Evolutionary conservation across 163 green algal genomes (phyloP).

Genomic region (Chlorella variabilis): DNA sequence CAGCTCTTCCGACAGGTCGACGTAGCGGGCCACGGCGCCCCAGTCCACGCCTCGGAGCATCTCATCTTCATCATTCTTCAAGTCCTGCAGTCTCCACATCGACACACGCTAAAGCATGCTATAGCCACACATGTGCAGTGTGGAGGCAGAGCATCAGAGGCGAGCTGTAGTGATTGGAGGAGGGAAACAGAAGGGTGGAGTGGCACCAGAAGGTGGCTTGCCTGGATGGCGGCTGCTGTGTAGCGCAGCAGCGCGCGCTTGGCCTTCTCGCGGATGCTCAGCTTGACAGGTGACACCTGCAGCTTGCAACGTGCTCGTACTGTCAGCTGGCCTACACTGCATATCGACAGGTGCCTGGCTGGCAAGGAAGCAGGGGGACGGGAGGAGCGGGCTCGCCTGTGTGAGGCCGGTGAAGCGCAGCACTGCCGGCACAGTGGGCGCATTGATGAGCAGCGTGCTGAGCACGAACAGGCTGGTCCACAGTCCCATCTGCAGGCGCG

Average conservation of each 20-base stretch:
- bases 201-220: too few species aligned
- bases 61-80: conserved; percentile 69
- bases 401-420: conserved; percentile 36
- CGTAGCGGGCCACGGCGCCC: conserved; percentile 58
- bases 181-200: too few species aligned
- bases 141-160: too few species aligned
- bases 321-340: too few species aligned
- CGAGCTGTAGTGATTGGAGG: too few species aligned
- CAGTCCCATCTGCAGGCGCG: conserved; percentile 68
- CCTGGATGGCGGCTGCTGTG: conserved; percentile 45
- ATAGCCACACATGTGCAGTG: neutral
- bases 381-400: too few species aligned
- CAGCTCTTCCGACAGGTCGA: conserved; percentile 56
- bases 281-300: conserved; percentile 29
- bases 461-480: conserved; percentile 89
- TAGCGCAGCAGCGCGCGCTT: conserved; percentile 56
- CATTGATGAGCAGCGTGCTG: conserved; percentile 89
- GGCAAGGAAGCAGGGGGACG: too few species aligned
- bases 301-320: too few species aligned
- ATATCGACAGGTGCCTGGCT: too few species aligned
- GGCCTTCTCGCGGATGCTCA: conserved; percentile 55
- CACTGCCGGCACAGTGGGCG: conserved; percentile 56
- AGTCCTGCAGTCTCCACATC: too few species aligned
- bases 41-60: conserved; percentile 76
- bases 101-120: too few species aligned